Conservation (phyloP, 371 early-diverging fungal species). For the Syncephalastrum racemosum region DNA sequence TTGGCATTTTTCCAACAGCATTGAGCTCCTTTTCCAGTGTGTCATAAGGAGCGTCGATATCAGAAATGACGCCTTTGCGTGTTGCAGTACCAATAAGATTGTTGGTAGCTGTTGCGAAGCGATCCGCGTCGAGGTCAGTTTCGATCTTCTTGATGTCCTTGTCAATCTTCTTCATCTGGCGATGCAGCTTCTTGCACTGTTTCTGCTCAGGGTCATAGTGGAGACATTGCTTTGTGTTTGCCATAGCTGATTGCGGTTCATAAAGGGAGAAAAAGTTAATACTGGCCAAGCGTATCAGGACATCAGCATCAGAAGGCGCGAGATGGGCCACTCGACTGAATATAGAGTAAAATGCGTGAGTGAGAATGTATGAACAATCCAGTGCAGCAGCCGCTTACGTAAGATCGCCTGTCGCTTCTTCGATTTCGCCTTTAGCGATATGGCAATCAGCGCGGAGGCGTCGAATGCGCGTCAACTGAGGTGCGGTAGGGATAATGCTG, state of each 20-base stretch:
- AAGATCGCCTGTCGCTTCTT: constrained; percentile 82
- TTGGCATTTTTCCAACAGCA: constrained; percentile 44
- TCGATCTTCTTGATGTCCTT: constrained; percentile 67
- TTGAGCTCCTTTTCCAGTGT: constrained; percentile 33
- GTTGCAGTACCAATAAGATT: constrained; percentile 51
- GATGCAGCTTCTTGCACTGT: constrained; percentile 75
- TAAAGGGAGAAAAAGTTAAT: constrained; percentile 75
- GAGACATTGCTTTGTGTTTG: constrained; percentile 80
- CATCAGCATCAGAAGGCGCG: constrained; percentile 61
- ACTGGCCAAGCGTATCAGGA: constrained; percentile 65
- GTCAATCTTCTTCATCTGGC: constrained; percentile 74
- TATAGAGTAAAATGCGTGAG: not conserved
- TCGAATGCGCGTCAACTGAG: constrained; percentile 59
- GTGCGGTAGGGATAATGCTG: constrained; percentile 55
- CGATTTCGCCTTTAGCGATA: constrained; percentile 69
- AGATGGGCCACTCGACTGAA: constrained; percentile 68
- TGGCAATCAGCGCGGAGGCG: constrained; percentile 75
- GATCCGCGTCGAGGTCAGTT: constrained; percentile 49
- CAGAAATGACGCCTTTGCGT: constrained; percentile 49
- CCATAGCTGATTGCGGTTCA: constrained; percentile 68
- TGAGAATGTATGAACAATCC: not conserved
- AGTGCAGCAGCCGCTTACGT: constrained; percentile 42
- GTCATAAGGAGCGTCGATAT: constrained; percentile 47
- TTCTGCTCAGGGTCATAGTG: constrained; percentile 90
- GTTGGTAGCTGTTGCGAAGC: constrained; percentile 70